A percentile compares a stretch with the other conserved stretches of the same genome.
These are phyloP conservation scores for Erucastrum elatum DNA, from an alignment of 345 rosid species.

Conservation along the genomic window DNA sequence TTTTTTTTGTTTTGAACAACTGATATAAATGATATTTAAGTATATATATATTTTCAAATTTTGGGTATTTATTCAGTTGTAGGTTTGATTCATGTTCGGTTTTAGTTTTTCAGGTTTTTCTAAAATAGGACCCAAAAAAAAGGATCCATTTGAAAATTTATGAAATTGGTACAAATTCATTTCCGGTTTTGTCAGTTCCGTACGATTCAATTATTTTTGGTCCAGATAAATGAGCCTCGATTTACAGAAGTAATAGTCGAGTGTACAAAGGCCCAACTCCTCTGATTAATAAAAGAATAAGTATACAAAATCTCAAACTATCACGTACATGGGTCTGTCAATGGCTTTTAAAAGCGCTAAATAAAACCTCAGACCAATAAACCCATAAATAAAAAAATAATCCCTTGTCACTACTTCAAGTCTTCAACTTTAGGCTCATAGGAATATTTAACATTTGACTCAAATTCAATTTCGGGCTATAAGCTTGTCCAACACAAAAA, in stretches of 20 bases:
- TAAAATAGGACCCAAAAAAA: too few relatives aligned
- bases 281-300: neutral
- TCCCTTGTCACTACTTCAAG: neutral
- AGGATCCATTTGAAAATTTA: neutral
- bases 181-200: neutral
- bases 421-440: neutral
- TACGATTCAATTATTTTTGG: neutral
- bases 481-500: neutral
- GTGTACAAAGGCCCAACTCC: neutral
- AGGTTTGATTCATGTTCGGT: too few relatives aligned
- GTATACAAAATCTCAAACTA: neutral
- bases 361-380: neutral
- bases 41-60: too few relatives aligned
- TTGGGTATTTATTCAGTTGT: too few relatives aligned
- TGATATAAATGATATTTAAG: too few relatives aligned
- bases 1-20: too few relatives aligned
- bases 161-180: neutral
- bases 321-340: neutral
- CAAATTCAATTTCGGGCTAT: neutral
- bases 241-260: neutral
- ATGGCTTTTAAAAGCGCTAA: neutral
- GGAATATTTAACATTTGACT: neutral
- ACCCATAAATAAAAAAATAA: neutral
- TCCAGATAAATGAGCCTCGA: neutral
- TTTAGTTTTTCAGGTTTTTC: too few relatives aligned